Evolutionary conservation across 1,284 basidiomycete genomes (phyloP), one percentile per base, ranked within the genome.

Genomic region (Malassezia obtusa): DNA sequence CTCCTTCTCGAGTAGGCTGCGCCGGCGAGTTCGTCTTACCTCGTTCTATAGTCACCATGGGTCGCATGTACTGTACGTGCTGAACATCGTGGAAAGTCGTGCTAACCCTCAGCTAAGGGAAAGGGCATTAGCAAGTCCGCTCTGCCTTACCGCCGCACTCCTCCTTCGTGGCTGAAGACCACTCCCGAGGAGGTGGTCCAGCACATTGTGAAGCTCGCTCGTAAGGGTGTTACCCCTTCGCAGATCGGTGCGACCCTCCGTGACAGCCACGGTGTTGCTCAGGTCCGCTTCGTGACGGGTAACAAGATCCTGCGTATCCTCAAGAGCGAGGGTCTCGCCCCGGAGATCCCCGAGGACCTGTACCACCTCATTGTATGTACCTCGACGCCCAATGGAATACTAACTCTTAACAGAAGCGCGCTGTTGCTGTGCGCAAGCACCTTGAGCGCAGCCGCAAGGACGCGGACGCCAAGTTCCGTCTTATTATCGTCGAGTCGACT

Each of bases 241-340:
- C 89, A 95, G 78, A 95, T 96, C 76, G 92, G 92, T 83, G 89
- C 95, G 66, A 84, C 86, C 76, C 87, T 98, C 75, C 87, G 92
- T 79, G 92, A 96, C 81, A 89, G 88, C 74, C 88, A 96, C 77
- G 92, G 92, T 74, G 85, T 96, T 73, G 90, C 92, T 76, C 79
- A 81, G 76, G 91, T 96, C 77, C 89, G 90, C 74, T 89, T 88
- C 78, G 86, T 96, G 75, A 96, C 92, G 59, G 92, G 91, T 76
- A 95, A 94, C 87, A 96, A 96, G 83, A 92, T 98, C 75, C 84
- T 96, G 71, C 85, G 92, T 81, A 90, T 96, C 80, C 82, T 96
- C 77, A 96, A 95, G 81, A 83, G 86, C 65, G 83, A 89, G 75
- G 89, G 89, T 79, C 87, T 96, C 78, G 91, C 86, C 76, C 91